Percentiles rank a stretch among this genome's conserved stretches.
Conservation (phyloP, 1,284 basidiomycete genomes). For the Austroboletus novae-zelandiae region DNA sequence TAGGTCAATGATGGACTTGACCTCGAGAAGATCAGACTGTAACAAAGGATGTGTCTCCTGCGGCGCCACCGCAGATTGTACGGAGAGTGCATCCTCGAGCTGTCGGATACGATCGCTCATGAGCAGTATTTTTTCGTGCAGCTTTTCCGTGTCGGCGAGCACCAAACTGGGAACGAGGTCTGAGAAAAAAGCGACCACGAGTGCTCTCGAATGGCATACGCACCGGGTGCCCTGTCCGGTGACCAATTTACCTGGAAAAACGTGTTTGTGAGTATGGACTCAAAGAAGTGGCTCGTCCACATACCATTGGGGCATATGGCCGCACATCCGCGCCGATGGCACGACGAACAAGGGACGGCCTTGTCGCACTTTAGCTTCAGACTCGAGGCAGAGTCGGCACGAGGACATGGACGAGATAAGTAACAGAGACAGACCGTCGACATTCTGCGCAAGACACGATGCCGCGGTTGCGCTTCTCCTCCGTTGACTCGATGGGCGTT, state of each 20-base stretch:
- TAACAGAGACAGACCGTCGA: conserved; percentile 46
- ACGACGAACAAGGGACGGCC: conserved; percentile 71
- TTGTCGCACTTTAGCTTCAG: conserved; percentile 78
- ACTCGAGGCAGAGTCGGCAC: conserved; percentile 31
- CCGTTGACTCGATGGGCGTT: conserved; percentile 39
- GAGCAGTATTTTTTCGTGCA: conserved; percentile 67
- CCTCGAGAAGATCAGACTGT: conserved; percentile 56
- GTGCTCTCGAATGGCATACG: conserved; percentile 1
- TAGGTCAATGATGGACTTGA: conserved; percentile 66
- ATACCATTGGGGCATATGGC: conserved; percentile 72
- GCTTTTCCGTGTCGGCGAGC: conserved; percentile 72
- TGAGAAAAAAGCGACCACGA: background rate
- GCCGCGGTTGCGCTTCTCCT: conserved; percentile 64
- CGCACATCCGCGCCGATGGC: conserved; percentile 69
- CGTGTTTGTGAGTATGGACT: background rate
- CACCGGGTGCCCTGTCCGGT: conserved; percentile 76
- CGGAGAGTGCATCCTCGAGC: conserved; percentile 70
- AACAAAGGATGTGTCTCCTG: conserved; percentile 62
- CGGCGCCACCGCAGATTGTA: conserved; percentile 47
- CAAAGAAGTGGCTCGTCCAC: conserved; percentile 2
- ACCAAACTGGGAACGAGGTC: conserved; percentile 51
- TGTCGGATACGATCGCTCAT: conserved; percentile 76
- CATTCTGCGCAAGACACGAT: conserved; percentile 73
- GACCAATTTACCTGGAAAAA: conserved; percentile 45
- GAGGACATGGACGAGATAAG: background rate